phyloP scores from a whole-genome alignment of 2,329 filamentous ascomycete genomes.

The Pseudogymnoascus verrucosus region DNA sequence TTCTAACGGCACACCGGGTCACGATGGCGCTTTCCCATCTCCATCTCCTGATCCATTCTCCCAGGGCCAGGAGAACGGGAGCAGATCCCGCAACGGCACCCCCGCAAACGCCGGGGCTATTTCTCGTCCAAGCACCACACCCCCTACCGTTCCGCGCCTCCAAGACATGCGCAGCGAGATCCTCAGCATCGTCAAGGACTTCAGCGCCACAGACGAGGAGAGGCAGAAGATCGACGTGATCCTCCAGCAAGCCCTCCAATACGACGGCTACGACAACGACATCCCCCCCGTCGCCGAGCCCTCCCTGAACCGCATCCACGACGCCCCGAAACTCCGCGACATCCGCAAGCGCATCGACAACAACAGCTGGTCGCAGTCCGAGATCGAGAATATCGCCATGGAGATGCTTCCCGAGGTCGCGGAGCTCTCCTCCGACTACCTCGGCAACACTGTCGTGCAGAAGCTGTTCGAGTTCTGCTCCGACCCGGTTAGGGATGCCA shows the following conservation, averaged over 20 bases:
- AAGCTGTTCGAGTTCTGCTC: constrained; percentile 97
- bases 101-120: constrained; percentile 32
- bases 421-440: constrained; percentile 88
- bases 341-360: constrained; percentile 98
- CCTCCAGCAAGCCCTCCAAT: constrained; percentile 71
- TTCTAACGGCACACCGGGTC: constrained; percentile 78
- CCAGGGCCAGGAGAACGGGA: constrained; percentile 43
- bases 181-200: constrained; percentile 74
- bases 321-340: constrained; percentile 88
- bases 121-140: constrained; percentile 37
- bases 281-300: constrained; percentile 86
- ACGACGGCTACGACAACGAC: constrained; percentile 65
- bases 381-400: constrained; percentile 86
- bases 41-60: constrained; percentile 82
- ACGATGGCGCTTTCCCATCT: constrained; percentile 79
- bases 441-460: constrained; percentile 98
- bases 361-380: constrained; percentile 71
- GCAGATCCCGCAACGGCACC: constrained; percentile 27
- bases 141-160: constrained; percentile 63
- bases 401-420: constrained; percentile 96
- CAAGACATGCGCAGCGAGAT: constrained; percentile 77
- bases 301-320: constrained; percentile 79
- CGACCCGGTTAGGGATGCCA: constrained; percentile 80
- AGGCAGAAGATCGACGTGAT: constrained; percentile 60
- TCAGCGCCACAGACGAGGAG: constrained; percentile 79